Percentiles rank a stretch among this genome's conserved stretches.
Conservation (phyloP, 2,329 filamentous ascomycete genomes). For the Leptographium radiaticola region DNA sequence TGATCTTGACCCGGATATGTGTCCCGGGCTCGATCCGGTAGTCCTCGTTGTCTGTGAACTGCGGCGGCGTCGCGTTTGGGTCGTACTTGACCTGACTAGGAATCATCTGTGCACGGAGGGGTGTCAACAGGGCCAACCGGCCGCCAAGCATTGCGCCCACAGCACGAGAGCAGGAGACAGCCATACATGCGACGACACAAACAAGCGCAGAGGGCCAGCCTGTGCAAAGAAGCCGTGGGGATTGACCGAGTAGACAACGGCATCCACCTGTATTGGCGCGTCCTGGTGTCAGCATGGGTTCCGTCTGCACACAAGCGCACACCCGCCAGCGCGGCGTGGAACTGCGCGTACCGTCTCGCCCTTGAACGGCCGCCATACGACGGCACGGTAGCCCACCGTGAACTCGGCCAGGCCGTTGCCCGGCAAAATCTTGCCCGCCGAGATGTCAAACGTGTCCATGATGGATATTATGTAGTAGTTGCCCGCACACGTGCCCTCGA, state of each 20-base stretch:
- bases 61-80: constrained; percentile 88
- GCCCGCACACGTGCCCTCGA: constrained; percentile 89
- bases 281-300: not conserved
- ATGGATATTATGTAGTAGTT: constrained; percentile 97
- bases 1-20: constrained; percentile 85
- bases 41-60: constrained; percentile 91
- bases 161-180: not conserved
- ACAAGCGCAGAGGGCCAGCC: constrained; percentile 64
- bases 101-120: constrained; percentile 51
- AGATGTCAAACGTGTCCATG: constrained; percentile 92
- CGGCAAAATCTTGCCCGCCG: constrained; percentile 81
- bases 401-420: constrained; percentile 89
- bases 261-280: constrained; percentile 60
- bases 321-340: not conserved
- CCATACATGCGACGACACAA: constrained; percentile 71
- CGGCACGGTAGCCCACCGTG: constrained; percentile 85
- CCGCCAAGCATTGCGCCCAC: not conserved
- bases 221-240: constrained; percentile 83
- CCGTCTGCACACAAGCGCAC: too few relatives aligned
- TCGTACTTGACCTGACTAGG: constrained; percentile 88
- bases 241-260: constrained; percentile 83
- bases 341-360: constrained; percentile 64
- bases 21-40: constrained; percentile 89
- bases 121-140: not conserved
- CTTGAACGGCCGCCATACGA: constrained; percentile 96